Conservation (phyloP, 2,329 filamentous ascomycete genomes). For the Fusarium sp. region DNA sequence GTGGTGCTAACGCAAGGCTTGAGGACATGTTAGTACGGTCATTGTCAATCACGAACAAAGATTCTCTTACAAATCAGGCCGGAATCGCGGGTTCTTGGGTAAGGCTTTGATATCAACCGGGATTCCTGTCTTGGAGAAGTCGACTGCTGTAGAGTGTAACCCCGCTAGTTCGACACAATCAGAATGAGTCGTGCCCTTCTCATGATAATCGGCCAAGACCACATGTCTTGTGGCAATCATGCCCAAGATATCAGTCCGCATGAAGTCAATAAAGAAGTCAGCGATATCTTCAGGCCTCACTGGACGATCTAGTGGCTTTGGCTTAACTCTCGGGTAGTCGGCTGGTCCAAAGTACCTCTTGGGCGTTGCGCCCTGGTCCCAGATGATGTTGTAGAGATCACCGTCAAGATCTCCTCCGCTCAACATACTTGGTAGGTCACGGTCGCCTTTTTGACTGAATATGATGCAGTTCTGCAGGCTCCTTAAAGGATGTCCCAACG, state of each 20-base stretch:
- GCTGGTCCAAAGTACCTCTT: slow-evolving; percentile 66
- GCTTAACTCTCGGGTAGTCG: slow-evolving; percentile 73
- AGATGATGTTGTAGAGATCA: slow-evolving; percentile 85
- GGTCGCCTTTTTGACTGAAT: slow-evolving; percentile 77
- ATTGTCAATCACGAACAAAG: too few species aligned
- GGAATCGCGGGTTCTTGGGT: slow-evolving; percentile 55
- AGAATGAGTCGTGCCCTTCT: slow-evolving; percentile 63
- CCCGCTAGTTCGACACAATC: slow-evolving; percentile 69
- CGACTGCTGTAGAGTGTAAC: slow-evolving; percentile 78
- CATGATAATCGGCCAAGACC: slow-evolving; percentile 71
- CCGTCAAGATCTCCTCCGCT: slow-evolving; percentile 88
- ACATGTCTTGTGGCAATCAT: slow-evolving; percentile 75
- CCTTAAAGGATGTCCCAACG: slow-evolving; percentile 69
- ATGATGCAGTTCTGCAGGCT: slow-evolving; percentile 79
- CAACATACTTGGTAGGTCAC: slow-evolving; percentile 83
- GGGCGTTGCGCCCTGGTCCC: slow-evolving; percentile 68
- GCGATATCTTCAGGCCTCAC: slow-evolving; percentile 78
- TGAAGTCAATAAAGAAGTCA: slow-evolving; percentile 84
- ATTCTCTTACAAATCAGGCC: slow-evolving; percentile 68
- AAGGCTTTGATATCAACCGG: slow-evolving; percentile 63
- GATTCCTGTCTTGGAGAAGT: slow-evolving; percentile 82
- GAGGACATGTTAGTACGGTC: neutral
- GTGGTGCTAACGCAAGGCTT: slow-evolving; percentile 63
- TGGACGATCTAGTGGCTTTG: slow-evolving; percentile 69
- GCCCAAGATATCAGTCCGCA: slow-evolving; percentile 75